Evolutionary conservation across 352 stramenopile genomes (phyloP).

Genomic region (Pilasporangium apinafurcum): DNA sequence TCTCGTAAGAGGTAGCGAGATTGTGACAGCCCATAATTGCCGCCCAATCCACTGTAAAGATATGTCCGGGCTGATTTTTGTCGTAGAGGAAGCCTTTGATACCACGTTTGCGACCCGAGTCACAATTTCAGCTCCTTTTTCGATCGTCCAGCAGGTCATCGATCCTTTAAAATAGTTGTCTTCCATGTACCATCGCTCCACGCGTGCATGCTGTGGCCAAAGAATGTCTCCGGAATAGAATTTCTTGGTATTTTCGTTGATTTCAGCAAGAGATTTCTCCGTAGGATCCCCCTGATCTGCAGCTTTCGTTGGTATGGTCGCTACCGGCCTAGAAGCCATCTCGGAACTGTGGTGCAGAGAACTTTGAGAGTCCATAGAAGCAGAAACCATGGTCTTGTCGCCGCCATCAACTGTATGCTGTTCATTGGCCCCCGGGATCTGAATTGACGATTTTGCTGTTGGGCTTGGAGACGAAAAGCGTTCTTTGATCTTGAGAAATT

Average conservation of each 20-base stretch:
- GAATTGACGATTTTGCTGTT: conserved; percentile 15
- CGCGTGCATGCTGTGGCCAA: conserved; percentile 37
- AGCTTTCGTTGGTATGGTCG: neutral
- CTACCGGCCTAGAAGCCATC: neutral
- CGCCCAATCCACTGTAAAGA: conserved; percentile 73
- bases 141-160: conserved; percentile 75
- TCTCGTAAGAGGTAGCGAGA: conserved; percentile 50
- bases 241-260: conserved; percentile 13
- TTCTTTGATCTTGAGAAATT: conserved; percentile 79
- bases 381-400: too few relatives aligned
- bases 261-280: neutral
- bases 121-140: conserved; percentile 54
- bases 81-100: neutral
- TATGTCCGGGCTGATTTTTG: conserved; percentile 57
- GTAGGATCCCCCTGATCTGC: neutral
- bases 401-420: too few relatives aligned
- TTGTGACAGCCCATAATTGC: conserved; percentile 64
- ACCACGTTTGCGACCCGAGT: conserved; percentile 47
- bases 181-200: conserved; percentile 71
- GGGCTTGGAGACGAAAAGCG: conserved; percentile 32
- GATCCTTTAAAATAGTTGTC: conserved; percentile 64
- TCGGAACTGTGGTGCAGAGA: too few relatives aligned
- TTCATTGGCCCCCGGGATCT: too few relatives aligned
- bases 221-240: conserved; percentile 13
- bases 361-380: too few relatives aligned